Conservation (phyloP, 139 green algal genomes). For the Auxenochlorella pyrenoidosa region DNA sequence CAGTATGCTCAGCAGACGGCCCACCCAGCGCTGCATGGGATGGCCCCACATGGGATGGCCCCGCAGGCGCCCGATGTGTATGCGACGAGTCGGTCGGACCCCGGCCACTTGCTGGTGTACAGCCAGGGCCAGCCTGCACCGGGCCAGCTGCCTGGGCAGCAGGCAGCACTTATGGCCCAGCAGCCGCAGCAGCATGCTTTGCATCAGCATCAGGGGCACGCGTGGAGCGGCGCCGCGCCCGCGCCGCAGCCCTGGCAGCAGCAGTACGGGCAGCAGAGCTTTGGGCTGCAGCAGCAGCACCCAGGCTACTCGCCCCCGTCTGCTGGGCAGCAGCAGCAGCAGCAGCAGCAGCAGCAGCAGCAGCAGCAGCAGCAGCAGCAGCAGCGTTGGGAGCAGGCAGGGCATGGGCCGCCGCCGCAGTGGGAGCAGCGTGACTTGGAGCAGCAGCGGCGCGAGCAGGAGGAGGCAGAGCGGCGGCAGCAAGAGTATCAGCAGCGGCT, state of each 20-base stretch:
- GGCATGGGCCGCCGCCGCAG: not conserved
- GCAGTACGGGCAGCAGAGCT: not conserved
- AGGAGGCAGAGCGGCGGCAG: not conserved
- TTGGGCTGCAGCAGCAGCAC: not conserved
- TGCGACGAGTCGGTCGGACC: not conserved
- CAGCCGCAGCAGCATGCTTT: not conserved
- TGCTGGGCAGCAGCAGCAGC: not conserved
- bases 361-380: not conserved
- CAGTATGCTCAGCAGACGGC: not conserved
- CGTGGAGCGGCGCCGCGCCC: not conserved
- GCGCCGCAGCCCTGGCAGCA: not conserved
- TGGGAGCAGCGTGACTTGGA: not conserved
- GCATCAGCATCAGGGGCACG: not conserved
- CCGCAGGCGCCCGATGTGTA: not conserved
- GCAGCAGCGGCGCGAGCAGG: not conserved
- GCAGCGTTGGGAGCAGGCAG: not conserved
- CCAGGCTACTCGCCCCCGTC: not conserved
- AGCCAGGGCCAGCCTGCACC: not conserved
- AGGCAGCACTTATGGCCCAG: not conserved
- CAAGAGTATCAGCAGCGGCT: not conserved
- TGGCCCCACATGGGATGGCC: no score
- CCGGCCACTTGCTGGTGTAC: slow-evolving; percentile 13
- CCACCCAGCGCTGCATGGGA: not conserved
- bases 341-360: not conserved
- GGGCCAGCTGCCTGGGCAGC: not conserved